Evolutionary conservation across 2,329 filamentous ascomycete genomes (phyloP), one percentile per base, ranked within the genome.

Genomic region (Mycosphaerella sp.): DNA sequence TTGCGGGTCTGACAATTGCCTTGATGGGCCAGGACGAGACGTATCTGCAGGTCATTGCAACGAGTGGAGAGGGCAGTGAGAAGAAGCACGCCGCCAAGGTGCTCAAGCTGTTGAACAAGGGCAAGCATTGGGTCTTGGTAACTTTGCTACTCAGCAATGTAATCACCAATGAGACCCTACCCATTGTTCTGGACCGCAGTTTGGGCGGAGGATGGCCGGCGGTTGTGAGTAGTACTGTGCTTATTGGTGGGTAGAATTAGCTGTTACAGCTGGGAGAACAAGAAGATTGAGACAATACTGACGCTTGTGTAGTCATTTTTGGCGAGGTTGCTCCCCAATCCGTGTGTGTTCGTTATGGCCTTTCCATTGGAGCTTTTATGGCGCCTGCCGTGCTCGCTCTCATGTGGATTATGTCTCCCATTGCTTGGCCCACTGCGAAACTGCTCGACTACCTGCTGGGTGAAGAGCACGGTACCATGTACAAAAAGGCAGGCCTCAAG

Each of bases 41-140:
- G 66, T 96, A 98, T 71, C 81, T 98, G 12, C 93, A 96, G 73
- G 93, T 98, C 60, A 86, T 98, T 60, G 84, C 90, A 48, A 85
- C 86, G 40, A 95, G 93, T 51, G 84, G 87, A 44, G 85, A 89
- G 71, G 89, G 86, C 52, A 78, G 84, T n/a, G 92, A 97, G 73
- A 85, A 85, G 66, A 89, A 84, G 67, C 89, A 96, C 68, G 93
- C 93, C 0, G 81, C 80, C 53, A 85, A 83, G 60, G 93, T 98
- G 9, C 79, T 93, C 63, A 79, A 83, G 42, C 76, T 98, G 29
- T 74, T 98, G 53, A 83, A 89, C 60, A 86, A 82, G 64, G 93
- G 93, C 65, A 98, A 98, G 71, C 93, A 98, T 72, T 98, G 93
- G 93, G 92, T 98, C 17, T 77, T 98, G 54, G 93, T 98, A 51